Evolutionary conservation across 495 filamentous ascomycete species (phyloP).

Genomic region (Massariosphaeria phaeospora): DNA sequence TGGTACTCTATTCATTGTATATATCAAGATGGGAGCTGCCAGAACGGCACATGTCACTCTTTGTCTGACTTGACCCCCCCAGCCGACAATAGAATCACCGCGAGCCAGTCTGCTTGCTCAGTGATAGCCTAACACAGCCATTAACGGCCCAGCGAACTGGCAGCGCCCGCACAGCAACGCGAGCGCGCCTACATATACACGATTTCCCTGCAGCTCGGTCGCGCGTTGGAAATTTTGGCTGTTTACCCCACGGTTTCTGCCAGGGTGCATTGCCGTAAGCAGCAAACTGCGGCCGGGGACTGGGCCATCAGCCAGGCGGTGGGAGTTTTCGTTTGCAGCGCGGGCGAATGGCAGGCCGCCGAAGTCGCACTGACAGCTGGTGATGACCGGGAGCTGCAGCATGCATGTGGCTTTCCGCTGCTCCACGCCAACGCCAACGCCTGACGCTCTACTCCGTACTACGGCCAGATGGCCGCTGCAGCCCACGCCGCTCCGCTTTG

Average conservation of each 20-base stretch:
- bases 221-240: constrained; percentile 29
- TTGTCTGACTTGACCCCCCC: constrained; percentile 3
- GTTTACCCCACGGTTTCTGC: constrained; percentile 35
- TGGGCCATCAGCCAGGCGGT: constrained; percentile 24
- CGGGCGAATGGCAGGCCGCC: constrained; percentile 21
- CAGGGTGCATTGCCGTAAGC: constrained; percentile 18
- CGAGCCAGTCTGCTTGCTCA: neutral
- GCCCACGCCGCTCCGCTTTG: constrained; percentile 17
- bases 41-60: constrained; percentile 15
- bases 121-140: constrained; percentile 5
- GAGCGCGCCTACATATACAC: constrained; percentile 12
- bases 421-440: no score
- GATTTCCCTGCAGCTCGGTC: constrained; percentile 30
- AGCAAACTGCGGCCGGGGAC: constrained; percentile 7
- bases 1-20: constrained; percentile 7
- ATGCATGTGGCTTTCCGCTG: constrained; percentile 28
- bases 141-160: neutral
- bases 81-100: constrained; percentile 17
- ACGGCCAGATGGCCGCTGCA: constrained; percentile 31
- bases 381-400: constrained; percentile 24
- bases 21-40: neutral
- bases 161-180: constrained; percentile 11
- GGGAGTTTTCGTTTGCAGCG: constrained; percentile 15
- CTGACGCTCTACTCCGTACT: neutral
- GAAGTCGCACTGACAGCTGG: constrained; percentile 26